phyloP scores from a whole-genome alignment of 306 rosid species.

The Clitoria ternatea region DNA sequence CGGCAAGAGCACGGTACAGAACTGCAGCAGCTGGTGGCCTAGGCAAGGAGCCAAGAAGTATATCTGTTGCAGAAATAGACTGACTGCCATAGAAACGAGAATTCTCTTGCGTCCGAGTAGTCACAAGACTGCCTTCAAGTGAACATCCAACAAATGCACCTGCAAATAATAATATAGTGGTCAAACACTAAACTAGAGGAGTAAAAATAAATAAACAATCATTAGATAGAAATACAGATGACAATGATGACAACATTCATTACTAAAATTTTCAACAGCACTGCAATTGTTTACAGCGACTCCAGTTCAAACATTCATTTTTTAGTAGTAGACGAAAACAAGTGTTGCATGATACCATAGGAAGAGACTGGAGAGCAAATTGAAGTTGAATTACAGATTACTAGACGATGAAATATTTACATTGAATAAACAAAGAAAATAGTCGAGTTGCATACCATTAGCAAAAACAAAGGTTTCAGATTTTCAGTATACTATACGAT shows the following conservation, averaged over 20 bases:
- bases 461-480: not conserved
- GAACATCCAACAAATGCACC: constrained; percentile 99
- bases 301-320: not conserved
- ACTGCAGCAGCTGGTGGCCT: constrained; percentile 87
- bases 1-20: constrained; percentile 74
- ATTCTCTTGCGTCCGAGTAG: constrained; percentile 62
- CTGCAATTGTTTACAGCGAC: not conserved
- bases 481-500: not conserved
- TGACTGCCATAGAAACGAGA: constrained; percentile 80
- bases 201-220: not conserved
- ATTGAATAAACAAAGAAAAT: not conserved
- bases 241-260: not conserved
- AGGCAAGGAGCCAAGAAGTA: constrained; percentile 84
- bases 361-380: not conserved
- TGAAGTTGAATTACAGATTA: not conserved
- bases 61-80: constrained; percentile 63
- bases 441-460: not conserved
- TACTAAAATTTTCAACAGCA: not conserved
- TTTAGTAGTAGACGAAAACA: not conserved
- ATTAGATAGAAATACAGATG: too few species aligned
- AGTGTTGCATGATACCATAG: not conserved
- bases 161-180: constrained; percentile 30
- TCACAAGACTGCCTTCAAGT: constrained; percentile 79
- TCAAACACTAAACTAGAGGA: not conserved
- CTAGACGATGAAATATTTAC: not conserved